Evolutionary conservation across 495 filamentous ascomycete genomes (phyloP), one percentile per base, ranked within the genome.

Genomic region (Viridothelium virens): DNA sequence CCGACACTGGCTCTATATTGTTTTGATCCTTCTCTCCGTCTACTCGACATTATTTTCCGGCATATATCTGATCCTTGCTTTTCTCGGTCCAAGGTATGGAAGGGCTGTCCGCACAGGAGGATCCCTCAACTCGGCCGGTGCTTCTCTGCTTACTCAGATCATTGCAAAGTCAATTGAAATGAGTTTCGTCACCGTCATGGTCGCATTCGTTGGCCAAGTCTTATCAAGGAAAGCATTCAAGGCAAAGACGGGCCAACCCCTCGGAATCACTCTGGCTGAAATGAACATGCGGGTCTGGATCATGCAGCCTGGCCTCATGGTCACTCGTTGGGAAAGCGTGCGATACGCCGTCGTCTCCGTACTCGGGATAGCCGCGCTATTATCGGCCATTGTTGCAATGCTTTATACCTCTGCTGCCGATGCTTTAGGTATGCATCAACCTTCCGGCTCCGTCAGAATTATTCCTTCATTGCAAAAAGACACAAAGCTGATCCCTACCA

Each of bases 341-440:
- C 80, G 81, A 31, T 84, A 86, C 68, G 86, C 86, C 1, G 86
- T 77, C 0, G 63, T 83, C 10, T 84, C 86, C 2, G 68, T 86
- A 1, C 75, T 91, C 16, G 89, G 89, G 0, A 61, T 74, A 0
- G 72, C 89, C 2, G 78, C 85, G 0, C 70, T 91, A 64, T 73
- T 82, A 38, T 84, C 83, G 2, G 82, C 89, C 0, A 53, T 91
- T 34, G 78, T 83, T 2, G 83, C 86, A 9, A 84, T 87, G 77
- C 74, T 91, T 7, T 92, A 91, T 70, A 89, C 88, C 1, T 89
- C 89, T 7, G 89, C 89, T 0, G 86, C 87, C 0, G 85, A 89
- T 69, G 85, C 87, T 2, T 71, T 91, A 63, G 80, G 81, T 83
- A 66, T 61, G 72, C 63, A 36, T 18, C n/a, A 5, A 11, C 25